These are phyloP conservation scores for Phytopythium litorale DNA, from an alignment of 352 stramenopile species.

Conservation along the genomic window DNA sequence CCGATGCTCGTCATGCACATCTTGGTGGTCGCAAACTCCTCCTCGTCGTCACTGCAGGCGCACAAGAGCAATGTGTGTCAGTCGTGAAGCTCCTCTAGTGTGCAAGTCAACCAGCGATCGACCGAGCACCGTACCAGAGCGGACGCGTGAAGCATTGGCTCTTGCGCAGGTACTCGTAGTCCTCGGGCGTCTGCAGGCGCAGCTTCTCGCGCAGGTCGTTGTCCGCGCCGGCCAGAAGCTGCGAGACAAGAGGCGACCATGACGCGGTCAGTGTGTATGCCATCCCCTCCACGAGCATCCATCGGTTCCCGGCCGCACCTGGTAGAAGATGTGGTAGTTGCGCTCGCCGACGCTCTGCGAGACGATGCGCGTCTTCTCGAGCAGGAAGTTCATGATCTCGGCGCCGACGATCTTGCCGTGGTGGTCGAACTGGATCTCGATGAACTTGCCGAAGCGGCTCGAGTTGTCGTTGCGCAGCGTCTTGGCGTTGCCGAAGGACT, in stretches of 20 bases:
- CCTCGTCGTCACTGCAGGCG: constrained; percentile 47
- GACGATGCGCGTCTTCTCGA: constrained; percentile 90
- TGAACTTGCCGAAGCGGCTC: constrained; percentile 97
- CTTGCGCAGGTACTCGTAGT: constrained; percentile 88
- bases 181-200: constrained; percentile 64
- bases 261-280: constrained; percentile 5
- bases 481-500: constrained; percentile 91
- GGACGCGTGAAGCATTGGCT: constrained; percentile 81
- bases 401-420: constrained; percentile 89
- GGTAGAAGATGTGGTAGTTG: constrained; percentile 98
- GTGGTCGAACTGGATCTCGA: constrained; percentile 95
- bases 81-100: no score
- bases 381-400: constrained; percentile 89
- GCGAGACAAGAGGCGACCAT: not conserved
- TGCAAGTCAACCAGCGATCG: not conserved
- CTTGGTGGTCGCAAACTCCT: constrained; percentile 83
- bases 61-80: not conserved
- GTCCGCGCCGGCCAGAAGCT: constrained; percentile 78
- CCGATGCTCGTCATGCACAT: constrained; percentile 88
- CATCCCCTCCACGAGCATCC: constrained; percentile 3
- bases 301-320: constrained; percentile 42
- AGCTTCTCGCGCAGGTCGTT: constrained; percentile 58
- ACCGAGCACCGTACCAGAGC: constrained; percentile 30
- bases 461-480: constrained; percentile 97
- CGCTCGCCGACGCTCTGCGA: constrained; percentile 89